Base-by-base conservation (phyloP, 2,329 filamentous ascomycete species). In the Colletotrichum navitas region DNA sequence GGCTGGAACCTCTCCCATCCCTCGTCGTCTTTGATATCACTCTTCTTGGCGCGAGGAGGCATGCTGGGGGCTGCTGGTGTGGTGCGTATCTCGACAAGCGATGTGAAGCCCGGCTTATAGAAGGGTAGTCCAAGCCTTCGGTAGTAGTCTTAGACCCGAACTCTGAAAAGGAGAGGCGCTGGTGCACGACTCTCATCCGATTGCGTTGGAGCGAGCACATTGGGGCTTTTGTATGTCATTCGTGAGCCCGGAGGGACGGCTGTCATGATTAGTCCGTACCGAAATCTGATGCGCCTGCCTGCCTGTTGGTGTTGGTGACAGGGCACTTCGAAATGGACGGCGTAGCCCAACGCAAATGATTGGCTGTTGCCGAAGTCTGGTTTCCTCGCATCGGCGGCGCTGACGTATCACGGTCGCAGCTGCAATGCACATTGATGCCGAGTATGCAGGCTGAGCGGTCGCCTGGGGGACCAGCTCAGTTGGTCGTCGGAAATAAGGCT, bases 281-380 rank as follows among this genome's bases (percentile, higher is more conserved):
- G 18, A 11, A 61, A 61, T 49, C 58, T 34, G 24, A 49, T 36
- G 5, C 1, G 24, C 24, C n/a, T 6, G n/a, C 47, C 47, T 49
- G 47, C n/a, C 24, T 49, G n/a, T 16, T 49, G 47, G 41, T 49
- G 11, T 49, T 2, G 47, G 47, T 26, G 47, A 12, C 47, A 49
- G 47, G 7, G 47, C 11, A 14, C 4, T 14, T 49, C 4, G 24
- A 14, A 24, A 4, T 12, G n/a, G n/a, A 26, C 12, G 47, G n/a
- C 5, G 12, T 7, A n/a, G 47, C 4, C n/a, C 12, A 49, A 49
- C 5, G n/a, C 24, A 5, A 26, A 14, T 36, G 58, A 61, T 61
- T 61, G 58, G 58, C 11, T n/a, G 21, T 29, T 18, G 11, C 58
- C 58, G 21, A 29, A 61, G 32, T 61, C 41, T 61, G 39, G 11